Conservation (phyloP, 371 early-diverging fungal species). For the Circinella minor region DNA sequence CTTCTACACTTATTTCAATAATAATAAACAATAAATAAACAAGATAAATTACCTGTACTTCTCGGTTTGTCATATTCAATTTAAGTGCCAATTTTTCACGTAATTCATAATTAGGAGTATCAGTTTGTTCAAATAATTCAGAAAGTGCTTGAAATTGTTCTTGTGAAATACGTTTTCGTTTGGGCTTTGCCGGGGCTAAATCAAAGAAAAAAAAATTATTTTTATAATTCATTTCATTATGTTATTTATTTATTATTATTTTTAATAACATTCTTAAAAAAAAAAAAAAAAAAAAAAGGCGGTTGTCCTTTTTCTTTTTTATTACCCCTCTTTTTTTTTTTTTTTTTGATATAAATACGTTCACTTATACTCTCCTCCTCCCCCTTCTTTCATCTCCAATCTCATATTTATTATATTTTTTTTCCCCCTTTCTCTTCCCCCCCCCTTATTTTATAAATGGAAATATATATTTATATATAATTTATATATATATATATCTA, state of each 20-base stretch:
- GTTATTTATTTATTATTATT: background rate
- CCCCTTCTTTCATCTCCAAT: no score
- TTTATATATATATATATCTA: slow-evolving; percentile 1
- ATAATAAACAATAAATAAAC: no score
- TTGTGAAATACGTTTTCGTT: slow-evolving; percentile 77
- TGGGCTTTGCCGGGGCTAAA: slow-evolving; percentile 51
- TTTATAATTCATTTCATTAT: background rate
- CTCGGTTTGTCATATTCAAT: slow-evolving; percentile 91
- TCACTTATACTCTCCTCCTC: no score
- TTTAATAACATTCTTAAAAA: background rate
- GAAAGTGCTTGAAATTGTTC: slow-evolving; percentile 73
- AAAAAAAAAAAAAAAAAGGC: no score
- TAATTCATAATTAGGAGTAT: slow-evolving; percentile 88
- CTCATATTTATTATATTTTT: background rate
- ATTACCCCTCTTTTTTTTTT: background rate
- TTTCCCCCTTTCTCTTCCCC: background rate
- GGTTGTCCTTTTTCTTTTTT: no score
- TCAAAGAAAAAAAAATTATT: no score
- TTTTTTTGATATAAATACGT: background rate
- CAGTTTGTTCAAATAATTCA: slow-evolving; percentile 73
- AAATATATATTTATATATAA: no score
- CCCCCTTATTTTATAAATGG: background rate
- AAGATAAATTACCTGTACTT: slow-evolving; percentile 76
- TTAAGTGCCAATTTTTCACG: slow-evolving; percentile 83
- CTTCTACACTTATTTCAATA: no score